These are phyloP conservation scores for Prunus armeniaca DNA, from an alignment of 306 rosid species.

Conservation along the genomic window DNA sequence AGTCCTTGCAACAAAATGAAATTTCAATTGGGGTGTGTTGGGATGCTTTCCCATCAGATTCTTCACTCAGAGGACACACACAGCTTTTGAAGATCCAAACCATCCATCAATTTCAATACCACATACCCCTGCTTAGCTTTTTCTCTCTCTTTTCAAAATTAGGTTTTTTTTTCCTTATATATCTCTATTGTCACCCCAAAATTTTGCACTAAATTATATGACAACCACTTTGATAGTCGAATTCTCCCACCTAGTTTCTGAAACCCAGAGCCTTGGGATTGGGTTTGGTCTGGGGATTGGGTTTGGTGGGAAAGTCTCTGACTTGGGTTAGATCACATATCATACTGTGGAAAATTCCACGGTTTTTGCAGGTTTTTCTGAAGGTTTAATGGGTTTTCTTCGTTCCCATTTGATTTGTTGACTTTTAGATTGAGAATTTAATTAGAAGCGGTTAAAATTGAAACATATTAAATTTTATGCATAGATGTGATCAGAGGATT, in stretches of 20 bases:
- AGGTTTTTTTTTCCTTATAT: slow-evolving; percentile 6
- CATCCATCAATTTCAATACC: slow-evolving; percentile 10
- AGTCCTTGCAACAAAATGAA: no score
- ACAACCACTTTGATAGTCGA: neutral
- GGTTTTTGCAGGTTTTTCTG: neutral
- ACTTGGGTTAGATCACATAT: neutral
- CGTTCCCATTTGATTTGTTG: slow-evolving; percentile 28
- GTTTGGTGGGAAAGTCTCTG: neutral
- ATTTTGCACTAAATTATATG: neutral
- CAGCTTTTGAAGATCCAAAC: slow-evolving; percentile 35
- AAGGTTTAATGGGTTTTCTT: slow-evolving; percentile 9
- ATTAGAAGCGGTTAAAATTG: slow-evolving; percentile 28
- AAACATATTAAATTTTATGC: slow-evolving; percentile 20
- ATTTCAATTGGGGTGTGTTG: slow-evolving; percentile 1
- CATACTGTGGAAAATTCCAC: no score
- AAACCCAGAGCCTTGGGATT: neutral
- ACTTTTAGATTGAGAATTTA: slow-evolving; percentile 36
- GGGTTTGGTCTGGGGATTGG: slow-evolving; percentile 1
- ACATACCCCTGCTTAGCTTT: slow-evolving; percentile 6
- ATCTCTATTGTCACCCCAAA: neutral
- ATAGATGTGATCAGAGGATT: neutral
- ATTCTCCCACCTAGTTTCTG: neutral
- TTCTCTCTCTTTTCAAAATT: neutral
- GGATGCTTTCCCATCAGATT: neutral
- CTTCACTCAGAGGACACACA: neutral